These are phyloP conservation scores for Hirschfeldia incana DNA, from an alignment of 345 rosid species.

Conservation along the genomic window DNA sequence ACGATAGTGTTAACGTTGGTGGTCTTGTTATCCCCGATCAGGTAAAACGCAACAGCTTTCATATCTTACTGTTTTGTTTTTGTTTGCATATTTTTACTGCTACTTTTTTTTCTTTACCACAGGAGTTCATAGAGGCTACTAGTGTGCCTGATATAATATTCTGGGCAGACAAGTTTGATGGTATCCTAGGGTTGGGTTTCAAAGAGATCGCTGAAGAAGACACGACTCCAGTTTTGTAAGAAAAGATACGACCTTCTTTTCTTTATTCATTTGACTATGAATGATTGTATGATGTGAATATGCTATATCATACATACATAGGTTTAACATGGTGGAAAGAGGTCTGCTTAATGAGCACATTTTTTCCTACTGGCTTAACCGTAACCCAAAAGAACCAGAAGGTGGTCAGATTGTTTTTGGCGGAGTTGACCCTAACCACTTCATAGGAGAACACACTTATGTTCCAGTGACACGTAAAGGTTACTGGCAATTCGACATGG, in stretches of 20 bases:
- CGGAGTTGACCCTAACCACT: conserved; percentile 74
- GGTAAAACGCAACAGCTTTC: conserved; percentile 35
- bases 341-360: conserved; percentile 73
- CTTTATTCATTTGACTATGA: neutral
- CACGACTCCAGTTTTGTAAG: conserved; percentile 80
- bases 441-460: conserved; percentile 78
- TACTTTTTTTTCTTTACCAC: conserved; percentile 6
- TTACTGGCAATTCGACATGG: conserved; percentile 97
- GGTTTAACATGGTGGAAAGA: conserved; percentile 85
- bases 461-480: conserved; percentile 90
- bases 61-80: neutral
- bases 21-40: conserved; percentile 64
- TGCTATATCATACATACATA: conserved; percentile 22
- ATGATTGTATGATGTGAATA: conserved; percentile 2
- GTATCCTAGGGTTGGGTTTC: conserved; percentile 87
- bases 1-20: conserved; percentile 79
- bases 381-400: conserved; percentile 60
- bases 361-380: conserved; percentile 92
- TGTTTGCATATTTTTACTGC: neutral
- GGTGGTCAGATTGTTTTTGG: conserved; percentile 96
- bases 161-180: conserved; percentile 88
- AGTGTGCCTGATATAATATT: conserved; percentile 80
- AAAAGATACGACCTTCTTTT: neutral
- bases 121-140: conserved; percentile 96
- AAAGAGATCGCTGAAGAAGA: conserved; percentile 84